A percentile compares a stretch with the other conserved stretches of the same genome.
Conservation (phyloP, 805 yeast genomes). For the Ogataea saltuana region DNA sequence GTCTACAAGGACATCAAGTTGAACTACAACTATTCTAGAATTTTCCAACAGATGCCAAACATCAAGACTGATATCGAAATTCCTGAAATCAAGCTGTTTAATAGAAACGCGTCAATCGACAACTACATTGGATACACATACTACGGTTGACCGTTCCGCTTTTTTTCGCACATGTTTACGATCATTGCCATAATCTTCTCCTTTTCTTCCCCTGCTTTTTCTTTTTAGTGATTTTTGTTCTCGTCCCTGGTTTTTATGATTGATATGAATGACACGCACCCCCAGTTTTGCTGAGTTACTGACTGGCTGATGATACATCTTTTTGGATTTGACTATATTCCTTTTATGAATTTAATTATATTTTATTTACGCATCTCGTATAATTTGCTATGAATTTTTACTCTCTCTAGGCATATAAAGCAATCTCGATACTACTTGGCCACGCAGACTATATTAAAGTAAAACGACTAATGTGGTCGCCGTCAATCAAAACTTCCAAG, state of each 20-base stretch:
- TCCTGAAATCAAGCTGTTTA: conserved; percentile 41
- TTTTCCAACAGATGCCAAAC: conserved; percentile 40
- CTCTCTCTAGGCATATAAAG: neutral
- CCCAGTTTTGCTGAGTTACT: too few species aligned
- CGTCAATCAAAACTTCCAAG: conserved; percentile 36
- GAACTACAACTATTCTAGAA: conserved; percentile 42
- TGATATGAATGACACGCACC: neutral
- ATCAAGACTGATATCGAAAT: conserved; percentile 41
- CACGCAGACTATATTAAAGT: conserved; percentile 21
- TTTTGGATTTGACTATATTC: neutral
- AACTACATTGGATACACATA: conserved; percentile 33
- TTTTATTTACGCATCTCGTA: neutral
- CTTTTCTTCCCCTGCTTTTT: neutral
- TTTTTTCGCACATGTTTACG: too few species aligned
- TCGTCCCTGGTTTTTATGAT: neutral
- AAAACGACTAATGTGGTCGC: conserved; percentile 30
- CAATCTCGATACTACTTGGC: conserved; percentile 10
- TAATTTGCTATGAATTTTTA: neutral
- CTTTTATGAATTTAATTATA: too few species aligned
- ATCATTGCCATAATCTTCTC: neutral
- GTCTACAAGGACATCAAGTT: conserved; percentile 46
- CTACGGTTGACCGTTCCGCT: conserved; percentile 9
- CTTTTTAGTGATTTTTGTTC: neutral
- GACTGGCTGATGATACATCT: too few species aligned
- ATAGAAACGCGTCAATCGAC: conserved; percentile 34